phyloP scores from a whole-genome alignment of 768 basidiomycete species.

The Hortiboletus campestris region DNA sequence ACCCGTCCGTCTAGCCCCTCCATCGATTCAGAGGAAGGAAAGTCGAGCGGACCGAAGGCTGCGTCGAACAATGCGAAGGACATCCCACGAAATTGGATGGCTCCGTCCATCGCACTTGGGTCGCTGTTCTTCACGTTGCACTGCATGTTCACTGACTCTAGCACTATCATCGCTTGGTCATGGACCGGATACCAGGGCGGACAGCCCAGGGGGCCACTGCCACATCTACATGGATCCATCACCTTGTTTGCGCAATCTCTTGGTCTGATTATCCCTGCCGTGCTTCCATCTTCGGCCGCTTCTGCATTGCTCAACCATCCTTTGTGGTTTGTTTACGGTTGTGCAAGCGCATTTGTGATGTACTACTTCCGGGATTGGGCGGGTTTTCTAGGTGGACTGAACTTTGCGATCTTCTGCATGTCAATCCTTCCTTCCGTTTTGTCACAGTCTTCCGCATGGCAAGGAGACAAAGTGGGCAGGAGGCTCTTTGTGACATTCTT shows the following conservation, averaged over 20 bases:
- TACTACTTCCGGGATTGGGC: slow-evolving; percentile 63
- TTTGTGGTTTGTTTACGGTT: slow-evolving; percentile 54
- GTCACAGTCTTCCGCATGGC: slow-evolving; percentile 40
- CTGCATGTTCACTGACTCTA: slow-evolving; percentile 69
- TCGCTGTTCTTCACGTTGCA: slow-evolving; percentile 71
- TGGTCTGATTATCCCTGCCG: slow-evolving; percentile 48
- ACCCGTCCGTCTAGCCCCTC: slow-evolving; percentile 36
- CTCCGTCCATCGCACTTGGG: slow-evolving; percentile 57
- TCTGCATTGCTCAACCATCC: slow-evolving; percentile 42
- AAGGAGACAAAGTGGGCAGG: slow-evolving; percentile 40
- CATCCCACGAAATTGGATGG: slow-evolving; percentile 33
- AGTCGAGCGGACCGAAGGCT: not conserved
- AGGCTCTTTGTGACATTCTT: slow-evolving; percentile 58
- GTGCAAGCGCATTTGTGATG: slow-evolving; percentile 51
- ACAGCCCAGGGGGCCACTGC: slow-evolving; percentile 63
- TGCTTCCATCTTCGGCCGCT: slow-evolving; percentile 22
- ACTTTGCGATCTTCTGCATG: slow-evolving; percentile 60
- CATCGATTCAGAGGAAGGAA: not conserved
- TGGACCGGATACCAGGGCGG: slow-evolving; percentile 83
- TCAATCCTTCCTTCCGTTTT: slow-evolving; percentile 58
- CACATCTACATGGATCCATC: slow-evolving; percentile 66
- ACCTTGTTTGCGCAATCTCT: slow-evolving; percentile 62
- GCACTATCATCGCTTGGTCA: slow-evolving; percentile 80
- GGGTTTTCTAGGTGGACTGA: slow-evolving; percentile 69
- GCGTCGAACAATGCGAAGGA: slow-evolving; percentile 1